Conservation (phyloP, 768 basidiomycete species). For the Mycena metata region DNA sequence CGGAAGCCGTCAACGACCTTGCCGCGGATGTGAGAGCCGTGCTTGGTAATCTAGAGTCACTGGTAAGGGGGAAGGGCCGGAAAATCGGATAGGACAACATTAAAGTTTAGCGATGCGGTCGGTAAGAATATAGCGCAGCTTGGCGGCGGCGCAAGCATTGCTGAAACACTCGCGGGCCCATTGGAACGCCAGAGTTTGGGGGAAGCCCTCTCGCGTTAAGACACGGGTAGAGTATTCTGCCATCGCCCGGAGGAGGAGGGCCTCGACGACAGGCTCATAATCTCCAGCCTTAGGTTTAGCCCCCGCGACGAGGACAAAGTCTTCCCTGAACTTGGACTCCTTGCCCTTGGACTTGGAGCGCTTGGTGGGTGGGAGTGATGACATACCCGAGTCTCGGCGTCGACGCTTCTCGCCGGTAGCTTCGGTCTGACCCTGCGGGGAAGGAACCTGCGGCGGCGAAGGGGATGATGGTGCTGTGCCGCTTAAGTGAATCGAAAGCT, state of each 20-base stretch:
- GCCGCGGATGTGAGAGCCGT: not conserved
- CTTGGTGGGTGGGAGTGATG: not conserved
- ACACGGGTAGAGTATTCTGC: constrained; percentile 1
- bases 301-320: not conserved
- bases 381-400: not conserved
- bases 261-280: constrained; percentile 6
- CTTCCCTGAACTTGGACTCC: constrained; percentile 12
- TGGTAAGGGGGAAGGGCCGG: not conserved
- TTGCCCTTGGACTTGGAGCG: not conserved
- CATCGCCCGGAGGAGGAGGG: not conserved
- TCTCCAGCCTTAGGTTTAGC: constrained; percentile 10
- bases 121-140: too few species aligned
- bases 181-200: not conserved
- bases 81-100: not conserved
- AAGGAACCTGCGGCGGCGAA: too few species aligned
- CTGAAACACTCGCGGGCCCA: constrained; percentile 3
- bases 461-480: too few species aligned
- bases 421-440: too few species aligned
- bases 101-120: not conserved
- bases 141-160: not conserved
- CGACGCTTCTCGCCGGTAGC: too few species aligned
- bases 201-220: not conserved
- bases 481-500: too few species aligned
- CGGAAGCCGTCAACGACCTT: not conserved
- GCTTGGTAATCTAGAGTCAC: not conserved